Base-by-base conservation (phyloP, 352 stramenopile genomes). In the Phytophthora foliorum region DNA sequence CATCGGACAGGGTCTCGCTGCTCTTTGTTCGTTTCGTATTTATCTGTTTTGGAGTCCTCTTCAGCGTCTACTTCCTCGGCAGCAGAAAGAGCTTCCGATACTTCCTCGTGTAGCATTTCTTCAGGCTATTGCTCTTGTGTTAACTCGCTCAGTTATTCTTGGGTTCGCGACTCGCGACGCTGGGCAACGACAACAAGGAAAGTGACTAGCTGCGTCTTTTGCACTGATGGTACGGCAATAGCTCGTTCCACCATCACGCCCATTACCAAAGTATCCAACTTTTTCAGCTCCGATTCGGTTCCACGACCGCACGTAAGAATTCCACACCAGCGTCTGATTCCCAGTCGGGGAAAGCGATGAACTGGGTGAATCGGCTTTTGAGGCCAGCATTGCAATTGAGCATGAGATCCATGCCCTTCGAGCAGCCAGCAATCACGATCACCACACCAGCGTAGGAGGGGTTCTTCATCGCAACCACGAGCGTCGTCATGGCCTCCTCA, bases 301-400 rank as follows among this genome's bases (percentile, higher is more conserved):
- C 48, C n/a, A 94, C 29, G 10, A n/a, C n/a, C 6, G 63, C 52
- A 13, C 64, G 61, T 29, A 95, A 77, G 46, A 87, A 95, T 5
- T 77, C 67, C 5, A 97, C 57, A 46, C 85, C 96, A 57, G 98
- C 90, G 48, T 82, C 57, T 27, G 88, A 75, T 34, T 92, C 72
- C 92, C 93, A 98, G 63, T 97, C 87, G 2, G 77, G 80, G 70
- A 98, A 98, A 56, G 97, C 77, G 13, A 98, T 76, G 22, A 91
- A 94, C 21, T 91, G 82, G 5, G 86, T 97, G 46, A 98, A 98
- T n/a, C 91, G 87, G 63, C 93, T 98, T 63, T 96, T 97, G 4
- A 98, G 81, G 0, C 94, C 94, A 19, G 89, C 81, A 46, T 98
- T 98, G 19, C 80, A 83, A 49, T 92, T 67, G 36, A 98, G 75